A percentile compares a stretch with the other conserved stretches of the same genome.
Conservation (phyloP, 192 early-diverging fungal genomes). For the Helicostylum pulchrum region DNA sequence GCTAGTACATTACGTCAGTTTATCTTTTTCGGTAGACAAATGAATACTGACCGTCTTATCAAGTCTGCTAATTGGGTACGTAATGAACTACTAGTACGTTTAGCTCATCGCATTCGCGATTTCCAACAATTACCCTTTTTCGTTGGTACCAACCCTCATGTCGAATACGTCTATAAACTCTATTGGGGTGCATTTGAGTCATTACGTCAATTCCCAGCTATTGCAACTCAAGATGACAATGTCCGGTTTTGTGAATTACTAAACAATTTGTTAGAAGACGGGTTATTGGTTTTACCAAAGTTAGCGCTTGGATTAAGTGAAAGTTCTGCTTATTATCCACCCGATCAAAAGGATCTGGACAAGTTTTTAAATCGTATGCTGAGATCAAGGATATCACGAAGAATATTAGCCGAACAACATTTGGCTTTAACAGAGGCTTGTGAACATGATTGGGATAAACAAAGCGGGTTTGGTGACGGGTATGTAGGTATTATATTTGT, state of each 20-base stretch:
- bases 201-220: conserved; percentile 65
- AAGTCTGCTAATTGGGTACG: conserved; percentile 89
- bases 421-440: conserved; percentile 72
- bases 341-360: conserved; percentile 66
- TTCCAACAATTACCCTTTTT: conserved; percentile 93
- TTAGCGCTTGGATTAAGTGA: conserved; percentile 85
- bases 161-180: conserved; percentile 78
- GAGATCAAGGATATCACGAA: conserved; percentile 80
- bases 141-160: conserved; percentile 89
- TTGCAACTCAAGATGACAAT: conserved; percentile 82
- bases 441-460: conserved; percentile 41
- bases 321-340: conserved; percentile 44
- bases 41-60: conserved; percentile 80
- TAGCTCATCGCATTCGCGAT: conserved; percentile 90
- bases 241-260: conserved; percentile 74
- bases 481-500: conserved; percentile 72
- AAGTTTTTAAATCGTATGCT: conserved; percentile 90
- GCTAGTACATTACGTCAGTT: conserved; percentile 89
- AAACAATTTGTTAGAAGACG: conserved; percentile 69
- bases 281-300: conserved; percentile 84
- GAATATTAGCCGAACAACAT: conserved; percentile 93
- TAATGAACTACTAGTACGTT: conserved; percentile 80
- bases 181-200: conserved; percentile 95
- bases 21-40: conserved; percentile 83
- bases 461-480: conserved; percentile 43